Percentiles rank a stretch among this genome's conserved stretches.
These are phyloP conservation scores for Hortaea werneckii DNA, from an alignment of 2,329 filamentous ascomycete genomes.

Conservation along the genomic window DNA sequence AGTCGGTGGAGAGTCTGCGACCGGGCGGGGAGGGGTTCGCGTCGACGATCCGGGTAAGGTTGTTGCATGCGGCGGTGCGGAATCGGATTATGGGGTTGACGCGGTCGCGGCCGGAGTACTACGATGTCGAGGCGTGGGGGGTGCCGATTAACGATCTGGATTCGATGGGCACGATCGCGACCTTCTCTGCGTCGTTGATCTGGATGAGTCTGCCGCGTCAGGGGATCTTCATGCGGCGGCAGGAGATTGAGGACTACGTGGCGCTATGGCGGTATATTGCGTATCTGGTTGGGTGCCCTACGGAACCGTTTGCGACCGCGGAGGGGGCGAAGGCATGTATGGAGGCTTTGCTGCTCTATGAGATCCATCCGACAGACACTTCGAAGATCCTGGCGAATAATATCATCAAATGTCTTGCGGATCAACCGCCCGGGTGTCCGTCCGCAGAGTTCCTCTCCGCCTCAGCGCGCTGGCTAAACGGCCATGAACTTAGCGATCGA, in stretches of 20 bases:
- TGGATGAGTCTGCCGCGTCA: conserved; percentile 63
- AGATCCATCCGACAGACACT: conserved; percentile 55
- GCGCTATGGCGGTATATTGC: conserved; percentile 69
- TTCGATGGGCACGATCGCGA: conserved; percentile 58
- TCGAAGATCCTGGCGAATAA: conserved; percentile 61
- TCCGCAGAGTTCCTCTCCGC: conserved; percentile 59
- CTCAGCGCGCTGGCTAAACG: conserved; percentile 60
- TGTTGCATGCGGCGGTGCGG: conserved; percentile 59
- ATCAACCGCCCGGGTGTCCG: conserved; percentile 54
- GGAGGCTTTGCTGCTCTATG: conserved; percentile 56
- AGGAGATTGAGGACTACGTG: conserved; percentile 59
- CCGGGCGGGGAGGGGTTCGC: conserved; percentile 57
- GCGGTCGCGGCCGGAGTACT: conserved; percentile 50
- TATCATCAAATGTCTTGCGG: conserved; percentile 58
- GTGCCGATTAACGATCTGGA: conserved; percentile 69
- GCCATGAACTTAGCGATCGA: conserved; percentile 49
- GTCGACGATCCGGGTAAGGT: conserved; percentile 56
- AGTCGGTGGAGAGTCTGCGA: conserved; percentile 53
- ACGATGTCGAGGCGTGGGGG: conserved; percentile 47
- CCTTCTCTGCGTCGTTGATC: conserved; percentile 58
- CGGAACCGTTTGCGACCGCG: conserved; percentile 42
- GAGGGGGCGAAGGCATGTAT: conserved; percentile 50
- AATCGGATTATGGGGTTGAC: conserved; percentile 53
- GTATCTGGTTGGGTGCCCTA: conserved; percentile 60
- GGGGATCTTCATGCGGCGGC: conserved; percentile 53